These are phyloP conservation scores for Colletotrichum kahawae DNA, from an alignment of 2,329 filamentous ascomycete species.

Conservation along the genomic window DNA sequence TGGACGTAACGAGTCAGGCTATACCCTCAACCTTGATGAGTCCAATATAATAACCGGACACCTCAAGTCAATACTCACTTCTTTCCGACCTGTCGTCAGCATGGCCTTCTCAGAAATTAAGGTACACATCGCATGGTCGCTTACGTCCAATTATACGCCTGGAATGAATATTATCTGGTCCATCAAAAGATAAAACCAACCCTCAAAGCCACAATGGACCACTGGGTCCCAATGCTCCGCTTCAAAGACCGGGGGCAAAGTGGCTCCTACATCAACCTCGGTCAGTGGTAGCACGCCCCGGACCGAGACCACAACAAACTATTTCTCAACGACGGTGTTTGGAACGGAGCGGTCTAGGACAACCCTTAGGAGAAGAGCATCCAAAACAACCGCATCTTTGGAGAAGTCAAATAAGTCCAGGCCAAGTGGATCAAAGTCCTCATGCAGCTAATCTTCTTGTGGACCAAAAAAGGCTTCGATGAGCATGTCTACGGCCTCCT, in stretches of 20 bases:
- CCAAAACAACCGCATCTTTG: not conserved
- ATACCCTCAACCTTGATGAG: not conserved
- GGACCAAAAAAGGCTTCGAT: not conserved
- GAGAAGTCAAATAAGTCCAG: not conserved
- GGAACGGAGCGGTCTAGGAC: not conserved
- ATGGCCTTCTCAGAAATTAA: too few relatives aligned
- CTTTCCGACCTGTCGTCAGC: accelerated
- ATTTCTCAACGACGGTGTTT: not conserved
- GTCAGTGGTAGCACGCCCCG: not conserved
- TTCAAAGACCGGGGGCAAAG: not conserved
- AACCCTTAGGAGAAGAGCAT: accelerated
- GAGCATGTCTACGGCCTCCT: not conserved
- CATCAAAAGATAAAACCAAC: not conserved
- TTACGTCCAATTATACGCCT: not conserved
- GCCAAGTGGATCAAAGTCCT: not conserved
- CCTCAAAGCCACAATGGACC: not conserved
- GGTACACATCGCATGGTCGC: not conserved
- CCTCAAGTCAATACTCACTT: not conserved
- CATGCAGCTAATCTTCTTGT: not conserved
- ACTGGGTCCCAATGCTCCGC: not conserved
- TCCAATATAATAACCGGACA: not conserved
- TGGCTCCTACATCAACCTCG: not conserved
- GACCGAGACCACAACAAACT: accelerated
- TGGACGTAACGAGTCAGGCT: too few relatives aligned
- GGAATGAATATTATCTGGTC: too few relatives aligned